Conservation (phyloP, 2,329 filamentous ascomycete genomes). For the Metarhizium humberi region DNA sequence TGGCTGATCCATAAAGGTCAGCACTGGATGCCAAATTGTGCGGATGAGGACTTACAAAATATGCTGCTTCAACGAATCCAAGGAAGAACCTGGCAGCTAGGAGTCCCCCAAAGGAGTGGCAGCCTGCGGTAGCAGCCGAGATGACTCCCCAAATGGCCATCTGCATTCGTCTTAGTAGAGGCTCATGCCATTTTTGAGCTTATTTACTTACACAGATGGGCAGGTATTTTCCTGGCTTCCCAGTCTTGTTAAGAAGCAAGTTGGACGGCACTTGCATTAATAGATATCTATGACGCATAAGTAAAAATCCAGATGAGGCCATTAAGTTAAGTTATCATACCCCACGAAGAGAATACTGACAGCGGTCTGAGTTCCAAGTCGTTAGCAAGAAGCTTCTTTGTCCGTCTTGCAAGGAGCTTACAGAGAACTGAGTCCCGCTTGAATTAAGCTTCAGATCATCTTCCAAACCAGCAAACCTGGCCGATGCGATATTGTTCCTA, state of each 20-base stretch:
- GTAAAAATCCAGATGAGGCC: not conserved
- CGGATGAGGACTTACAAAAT: constrained; percentile 25
- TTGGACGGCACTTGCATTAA: constrained; percentile 44
- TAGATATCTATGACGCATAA: constrained; percentile 26
- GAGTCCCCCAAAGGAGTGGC: constrained; percentile 21
- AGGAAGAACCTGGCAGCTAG: constrained; percentile 28
- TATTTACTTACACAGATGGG: constrained; percentile 26
- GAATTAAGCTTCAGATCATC: constrained; percentile 43
- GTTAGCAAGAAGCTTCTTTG: constrained; percentile 4
- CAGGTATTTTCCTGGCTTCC: constrained; percentile 36
- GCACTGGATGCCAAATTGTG: not conserved
- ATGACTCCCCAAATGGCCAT: constrained; percentile 41
- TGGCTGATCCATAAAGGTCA: constrained; percentile 22
- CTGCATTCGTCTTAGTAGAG: constrained; percentile 13
- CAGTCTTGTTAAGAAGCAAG: constrained; percentile 41
- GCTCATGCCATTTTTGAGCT: not conserved
- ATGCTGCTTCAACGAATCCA: constrained; percentile 29
- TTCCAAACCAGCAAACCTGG: constrained; percentile 19
- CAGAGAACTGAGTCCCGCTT: constrained; percentile 10
- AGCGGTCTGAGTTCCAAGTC: constrained; percentile 23
- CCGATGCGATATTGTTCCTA: constrained; percentile 28
- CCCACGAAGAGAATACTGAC: constrained; percentile 43
- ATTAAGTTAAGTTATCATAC: constrained; percentile 2
- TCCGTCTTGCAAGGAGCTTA: not conserved
- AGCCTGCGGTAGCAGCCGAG: constrained; percentile 28